These are phyloP conservation scores for Penicillium capsulatum DNA, from an alignment of 2,329 filamentous ascomycete genomes.

Conservation along the genomic window DNA sequence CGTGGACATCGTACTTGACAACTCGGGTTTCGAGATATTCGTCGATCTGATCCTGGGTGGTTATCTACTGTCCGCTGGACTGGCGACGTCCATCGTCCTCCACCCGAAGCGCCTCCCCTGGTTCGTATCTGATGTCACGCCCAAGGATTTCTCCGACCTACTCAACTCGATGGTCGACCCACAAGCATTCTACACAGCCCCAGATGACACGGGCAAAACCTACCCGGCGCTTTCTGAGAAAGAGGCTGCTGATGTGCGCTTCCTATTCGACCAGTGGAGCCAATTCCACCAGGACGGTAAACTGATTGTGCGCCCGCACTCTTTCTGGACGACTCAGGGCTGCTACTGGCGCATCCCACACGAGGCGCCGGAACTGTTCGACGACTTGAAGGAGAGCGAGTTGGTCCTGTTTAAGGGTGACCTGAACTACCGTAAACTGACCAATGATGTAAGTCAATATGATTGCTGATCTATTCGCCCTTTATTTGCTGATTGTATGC, in stretches of 20 bases:
- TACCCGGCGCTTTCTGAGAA: slow-evolving; percentile 61
- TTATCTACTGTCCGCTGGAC: slow-evolving; percentile 76
- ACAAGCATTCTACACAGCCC: slow-evolving; percentile 71
- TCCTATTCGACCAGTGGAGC: slow-evolving; percentile 80
- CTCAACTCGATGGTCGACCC: slow-evolving; percentile 75
- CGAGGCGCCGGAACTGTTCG: slow-evolving; percentile 61
- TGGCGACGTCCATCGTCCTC: slow-evolving; percentile 82
- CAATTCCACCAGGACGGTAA: slow-evolving; percentile 76
- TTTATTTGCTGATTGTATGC: neutral
- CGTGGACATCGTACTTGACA: slow-evolving; percentile 93
- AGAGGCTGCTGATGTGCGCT: slow-evolving; percentile 64
- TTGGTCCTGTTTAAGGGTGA: slow-evolving; percentile 97
- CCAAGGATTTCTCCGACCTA: slow-evolving; percentile 77
- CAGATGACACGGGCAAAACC: slow-evolving; percentile 59
- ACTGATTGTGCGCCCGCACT: slow-evolving; percentile 74
- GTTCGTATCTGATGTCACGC: slow-evolving; percentile 96
- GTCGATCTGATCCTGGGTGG: slow-evolving; percentile 90
- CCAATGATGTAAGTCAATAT: slow-evolving; percentile 67
- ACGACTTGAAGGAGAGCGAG: slow-evolving; percentile 77
- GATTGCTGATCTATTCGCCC: neutral
- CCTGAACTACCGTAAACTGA: slow-evolving; percentile 91
- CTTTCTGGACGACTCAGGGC: slow-evolving; percentile 85
- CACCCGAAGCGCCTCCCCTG: slow-evolving; percentile 95
- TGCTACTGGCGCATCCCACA: slow-evolving; percentile 83
- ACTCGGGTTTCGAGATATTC: slow-evolving; percentile 94